Evolutionary conservation across 2,329 filamentous ascomycete species (phyloP).

Genomic region (Coniochaeta sp.): DNA sequence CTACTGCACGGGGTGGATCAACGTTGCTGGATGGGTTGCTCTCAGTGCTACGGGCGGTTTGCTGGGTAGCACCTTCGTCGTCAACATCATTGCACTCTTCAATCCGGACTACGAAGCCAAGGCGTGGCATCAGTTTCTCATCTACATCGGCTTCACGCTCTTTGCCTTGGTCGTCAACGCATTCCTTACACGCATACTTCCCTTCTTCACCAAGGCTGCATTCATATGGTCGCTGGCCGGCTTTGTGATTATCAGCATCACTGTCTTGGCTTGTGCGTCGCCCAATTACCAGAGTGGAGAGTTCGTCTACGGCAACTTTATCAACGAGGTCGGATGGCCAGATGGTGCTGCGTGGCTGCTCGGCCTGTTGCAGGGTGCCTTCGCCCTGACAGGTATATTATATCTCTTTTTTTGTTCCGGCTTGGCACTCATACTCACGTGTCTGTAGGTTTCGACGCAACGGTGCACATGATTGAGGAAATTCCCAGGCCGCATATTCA

Average conservation of each 20-base stretch:
- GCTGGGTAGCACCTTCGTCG: conserved; percentile 58
- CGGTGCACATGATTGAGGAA: conserved; percentile 49
- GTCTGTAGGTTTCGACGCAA: conserved; percentile 38
- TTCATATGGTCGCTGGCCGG: conserved; percentile 65
- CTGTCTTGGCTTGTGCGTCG: conserved; percentile 56
- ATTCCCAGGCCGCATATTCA: conserved; percentile 50
- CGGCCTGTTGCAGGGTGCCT: conserved; percentile 44
- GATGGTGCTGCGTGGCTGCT: conserved; percentile 54
- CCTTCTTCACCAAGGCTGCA: conserved; percentile 58
- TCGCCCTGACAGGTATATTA: conserved; percentile 31
- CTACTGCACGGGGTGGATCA: conserved; percentile 68
- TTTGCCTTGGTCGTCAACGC: conserved; percentile 58
- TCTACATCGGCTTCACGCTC: conserved; percentile 59
- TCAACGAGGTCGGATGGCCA: conserved; percentile 63
- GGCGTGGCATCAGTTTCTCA: conserved; percentile 66
- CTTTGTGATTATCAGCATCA: conserved; percentile 63
- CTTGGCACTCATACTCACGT: not conserved
- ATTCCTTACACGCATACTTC: conserved; percentile 54
- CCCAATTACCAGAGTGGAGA: conserved; percentile 55
- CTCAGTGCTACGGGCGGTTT: conserved; percentile 61
- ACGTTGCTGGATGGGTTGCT: conserved; percentile 64
- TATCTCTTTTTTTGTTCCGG: not conserved
- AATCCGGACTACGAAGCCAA: conserved; percentile 47
- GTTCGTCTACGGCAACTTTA: conserved; percentile 61
- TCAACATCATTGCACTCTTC: conserved; percentile 57